These are phyloP conservation scores for Penicillium sp. DNA, from an alignment of 2,329 filamentous ascomycete genomes.

Conservation along the genomic window DNA sequence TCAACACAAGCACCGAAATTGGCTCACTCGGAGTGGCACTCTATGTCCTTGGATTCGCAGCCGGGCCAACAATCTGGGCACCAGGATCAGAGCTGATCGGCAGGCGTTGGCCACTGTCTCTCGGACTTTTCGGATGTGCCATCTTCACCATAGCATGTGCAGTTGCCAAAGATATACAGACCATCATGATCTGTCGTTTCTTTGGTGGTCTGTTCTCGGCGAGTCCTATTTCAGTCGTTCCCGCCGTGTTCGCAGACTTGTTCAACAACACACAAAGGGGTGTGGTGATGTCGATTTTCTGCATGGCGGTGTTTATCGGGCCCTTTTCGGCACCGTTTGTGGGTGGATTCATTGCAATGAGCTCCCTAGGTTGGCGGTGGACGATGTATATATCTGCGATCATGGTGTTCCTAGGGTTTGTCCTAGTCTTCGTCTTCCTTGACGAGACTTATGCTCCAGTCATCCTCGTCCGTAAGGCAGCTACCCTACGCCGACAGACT, in stretches of 20 bases:
- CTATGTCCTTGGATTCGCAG: slow-evolving; percentile 48
- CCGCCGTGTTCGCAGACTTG: slow-evolving; percentile 46
- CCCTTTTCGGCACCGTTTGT: slow-evolving; percentile 48
- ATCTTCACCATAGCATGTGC: slow-evolving; percentile 45
- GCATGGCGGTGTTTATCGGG: slow-evolving; percentile 47
- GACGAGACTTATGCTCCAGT: slow-evolving; percentile 54
- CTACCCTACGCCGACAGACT: slow-evolving; percentile 49
- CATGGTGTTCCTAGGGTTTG: slow-evolving; percentile 48
- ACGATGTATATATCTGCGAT: slow-evolving; percentile 49
- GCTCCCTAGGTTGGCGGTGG: slow-evolving; percentile 49
- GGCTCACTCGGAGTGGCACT: slow-evolving; percentile 41
- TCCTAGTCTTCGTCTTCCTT: slow-evolving; percentile 38
- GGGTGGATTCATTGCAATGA: slow-evolving; percentile 49
- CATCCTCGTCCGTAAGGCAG: slow-evolving; percentile 52
- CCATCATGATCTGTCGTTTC: slow-evolving; percentile 44
- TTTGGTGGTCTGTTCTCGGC: slow-evolving; percentile 45
- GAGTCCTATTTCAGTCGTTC: slow-evolving; percentile 42
- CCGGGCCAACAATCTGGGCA: slow-evolving; percentile 57
- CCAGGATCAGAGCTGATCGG: slow-evolving; percentile 59
- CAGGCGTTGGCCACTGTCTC: slow-evolving; percentile 49
- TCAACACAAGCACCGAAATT: slow-evolving; percentile 38
- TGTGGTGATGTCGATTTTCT: slow-evolving; percentile 45
- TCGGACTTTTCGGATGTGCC: slow-evolving; percentile 36
- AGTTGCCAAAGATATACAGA: slow-evolving; percentile 35
- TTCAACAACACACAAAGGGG: slow-evolving; percentile 45